Base-by-base conservation (phyloP, 306 rosid species). In the Cyclanthera cordifolia region DNA sequence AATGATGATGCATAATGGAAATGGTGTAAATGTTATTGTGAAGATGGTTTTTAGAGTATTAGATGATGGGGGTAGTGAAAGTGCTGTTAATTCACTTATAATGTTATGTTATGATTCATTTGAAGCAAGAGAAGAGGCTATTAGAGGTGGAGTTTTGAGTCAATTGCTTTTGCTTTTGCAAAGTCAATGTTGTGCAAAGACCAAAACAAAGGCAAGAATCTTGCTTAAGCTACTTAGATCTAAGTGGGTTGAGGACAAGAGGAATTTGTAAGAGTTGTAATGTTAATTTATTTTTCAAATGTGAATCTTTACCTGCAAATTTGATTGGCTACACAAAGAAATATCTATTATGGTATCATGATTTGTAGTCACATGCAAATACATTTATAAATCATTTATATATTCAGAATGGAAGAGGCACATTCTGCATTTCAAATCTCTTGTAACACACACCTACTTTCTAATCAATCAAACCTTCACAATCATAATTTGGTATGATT, bases 151-250 rank as follows among this genome's bases (percentile, higher is more conserved):
- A 34, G 78, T 85, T 46, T 73, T 88, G 82, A 86, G 84, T 50
- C 89, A 78, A 75, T 73, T 90, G 63, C 69, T 90, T 11, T 69
- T 88, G 77, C 97, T 90, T 73, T 76, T 90, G 69, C 97, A 90
- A 72, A 86, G 93, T 73, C 90, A 88, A 75, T 83, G 94, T 67
- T 72, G 73, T 67, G 51, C 53, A 32, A 73, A 78, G 63, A 85
- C 89, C 50, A 90, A 90, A 81, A 72, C 90, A 27, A 90, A 85
- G 78, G 89, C 89, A 25, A 86, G 95, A 79, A 73, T 71, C 83
- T 64, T 90, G 41, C 97, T 90, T 71, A 90, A 86, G 78, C 78
- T 90, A 69, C 82, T 90, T n/a, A 88, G 84, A 83, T 81, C 84
- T 74, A 77, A 84, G 74, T 78, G 84, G 84, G 78, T 12, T 67